Conservation (phyloP, 2,329 filamentous ascomycete species). For the Pseudogymnoascus sp. region DNA sequence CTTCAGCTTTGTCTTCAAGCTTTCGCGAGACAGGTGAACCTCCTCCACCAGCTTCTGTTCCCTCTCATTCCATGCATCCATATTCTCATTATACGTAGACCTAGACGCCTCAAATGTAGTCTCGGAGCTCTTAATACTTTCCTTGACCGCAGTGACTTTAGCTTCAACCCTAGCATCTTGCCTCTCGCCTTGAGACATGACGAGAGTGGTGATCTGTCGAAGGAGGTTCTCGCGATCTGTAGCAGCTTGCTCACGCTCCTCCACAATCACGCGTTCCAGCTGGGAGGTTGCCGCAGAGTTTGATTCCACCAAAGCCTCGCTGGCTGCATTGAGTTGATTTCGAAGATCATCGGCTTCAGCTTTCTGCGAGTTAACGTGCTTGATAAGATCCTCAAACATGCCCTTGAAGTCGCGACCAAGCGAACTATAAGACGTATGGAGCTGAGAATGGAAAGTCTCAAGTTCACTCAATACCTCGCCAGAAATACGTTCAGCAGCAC, state of each 20-base stretch:
- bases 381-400: conserved; percentile 73
- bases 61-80: conserved; percentile 65
- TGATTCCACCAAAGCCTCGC: conserved; percentile 57
- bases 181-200: conserved; percentile 63
- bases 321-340: conserved; percentile 63
- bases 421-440: conserved; percentile 75
- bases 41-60: conserved; percentile 63
- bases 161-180: conserved; percentile 65
- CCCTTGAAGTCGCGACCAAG: conserved; percentile 80
- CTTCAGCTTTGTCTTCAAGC: conserved; percentile 72
- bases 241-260: conserved; percentile 66
- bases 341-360: conserved; percentile 66
- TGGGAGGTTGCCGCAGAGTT: conserved; percentile 58
- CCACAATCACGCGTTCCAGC: conserved; percentile 62
- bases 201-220: conserved; percentile 65
- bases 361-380: conserved; percentile 67
- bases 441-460: conserved; percentile 69
- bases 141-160: conserved; percentile 54
- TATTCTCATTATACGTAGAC: conserved; percentile 57
- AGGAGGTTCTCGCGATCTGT: conserved; percentile 68
- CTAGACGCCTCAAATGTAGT: conserved; percentile 58
- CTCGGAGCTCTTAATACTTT: conserved; percentile 57
- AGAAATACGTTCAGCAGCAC: conserved; percentile 79
- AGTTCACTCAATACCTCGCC: conserved; percentile 83
- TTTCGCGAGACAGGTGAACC: conserved; percentile 65